Evolutionary conservation across 345 rosid species (phyloP).

Genomic region (Gossypium arboreum): DNA sequence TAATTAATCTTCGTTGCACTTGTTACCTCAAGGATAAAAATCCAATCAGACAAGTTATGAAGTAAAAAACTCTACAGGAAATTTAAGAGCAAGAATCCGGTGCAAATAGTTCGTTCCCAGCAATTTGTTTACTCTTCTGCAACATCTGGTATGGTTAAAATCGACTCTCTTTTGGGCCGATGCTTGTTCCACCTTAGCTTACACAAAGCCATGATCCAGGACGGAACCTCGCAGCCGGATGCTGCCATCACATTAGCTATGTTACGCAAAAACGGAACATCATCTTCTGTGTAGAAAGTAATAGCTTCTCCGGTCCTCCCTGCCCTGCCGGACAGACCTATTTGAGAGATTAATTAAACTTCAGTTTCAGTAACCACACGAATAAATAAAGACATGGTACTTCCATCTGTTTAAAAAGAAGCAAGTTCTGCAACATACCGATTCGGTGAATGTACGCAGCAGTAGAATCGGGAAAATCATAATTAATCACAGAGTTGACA

Average conservation of each 20-base stretch:
- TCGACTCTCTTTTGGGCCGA: constrained; percentile 64
- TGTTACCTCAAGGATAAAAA: background rate
- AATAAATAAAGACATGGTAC: background rate
- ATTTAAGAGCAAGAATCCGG: background rate
- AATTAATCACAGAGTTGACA: constrained; percentile 81
- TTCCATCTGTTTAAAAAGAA: background rate
- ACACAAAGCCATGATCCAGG: constrained; percentile 65
- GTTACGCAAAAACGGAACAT: constrained; percentile 66
- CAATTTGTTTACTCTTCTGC: constrained; percentile 21
- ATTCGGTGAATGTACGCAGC: constrained; percentile 93
- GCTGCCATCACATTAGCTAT: constrained; percentile 79
- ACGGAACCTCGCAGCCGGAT: constrained; percentile 87
- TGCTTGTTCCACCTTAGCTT: constrained; percentile 81
- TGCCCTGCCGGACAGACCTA: constrained; percentile 86
- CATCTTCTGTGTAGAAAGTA: constrained; percentile 77
- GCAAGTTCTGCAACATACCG: constrained; percentile 40
- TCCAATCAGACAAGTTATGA: background rate
- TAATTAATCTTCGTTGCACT: background rate
- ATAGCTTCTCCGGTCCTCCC: constrained; percentile 89
- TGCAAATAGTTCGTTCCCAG: background rate
- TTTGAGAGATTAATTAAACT: constrained; percentile 9
- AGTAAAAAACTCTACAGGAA: background rate
- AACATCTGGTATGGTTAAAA: constrained; percentile 39
- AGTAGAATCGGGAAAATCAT: constrained; percentile 87
- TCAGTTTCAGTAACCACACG: constrained; percentile 2